Conservation (phyloP, 257 asterid species). For the Solanum corneliomulleri region DNA sequence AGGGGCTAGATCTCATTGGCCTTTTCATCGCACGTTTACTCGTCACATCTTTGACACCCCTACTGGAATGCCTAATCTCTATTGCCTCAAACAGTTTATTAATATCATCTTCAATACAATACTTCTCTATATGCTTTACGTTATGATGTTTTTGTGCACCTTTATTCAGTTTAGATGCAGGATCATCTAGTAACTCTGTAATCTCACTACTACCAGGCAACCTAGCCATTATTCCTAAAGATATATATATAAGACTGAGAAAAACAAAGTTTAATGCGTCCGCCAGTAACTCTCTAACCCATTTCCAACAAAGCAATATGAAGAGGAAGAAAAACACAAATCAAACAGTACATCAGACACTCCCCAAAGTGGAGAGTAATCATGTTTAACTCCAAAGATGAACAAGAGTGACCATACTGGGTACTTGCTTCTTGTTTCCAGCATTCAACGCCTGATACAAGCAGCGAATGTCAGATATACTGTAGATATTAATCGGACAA, state of each 20-base stretch:
- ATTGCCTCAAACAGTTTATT: slow-evolving; percentile 68
- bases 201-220: slow-evolving; percentile 45
- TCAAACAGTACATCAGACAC: background rate
- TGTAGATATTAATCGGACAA: background rate
- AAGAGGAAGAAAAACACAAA: background rate
- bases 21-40: slow-evolving; percentile 73
- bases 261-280: background rate
- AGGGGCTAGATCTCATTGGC: slow-evolving; percentile 49
- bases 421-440: background rate
- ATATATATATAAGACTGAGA: background rate
- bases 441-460: slow-evolving; percentile 5
- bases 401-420: background rate
- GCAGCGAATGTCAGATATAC: background rate
- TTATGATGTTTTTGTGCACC: slow-evolving; percentile 7
- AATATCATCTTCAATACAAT: slow-evolving; percentile 47
- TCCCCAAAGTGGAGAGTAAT: background rate
- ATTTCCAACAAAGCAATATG: slow-evolving; percentile 14
- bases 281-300: slow-evolving; percentile 14
- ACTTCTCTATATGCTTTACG: slow-evolving; percentile 20
- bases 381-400: slow-evolving; percentile 2
- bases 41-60: slow-evolving; percentile 9
- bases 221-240: slow-evolving; percentile 14
- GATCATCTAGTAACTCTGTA: slow-evolving; percentile 34
- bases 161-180: background rate
- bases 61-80: slow-evolving; percentile 32